Base-by-base conservation (phyloP, 164 flowering plant species). In the grape (Vitis vinifera) region DNA sequence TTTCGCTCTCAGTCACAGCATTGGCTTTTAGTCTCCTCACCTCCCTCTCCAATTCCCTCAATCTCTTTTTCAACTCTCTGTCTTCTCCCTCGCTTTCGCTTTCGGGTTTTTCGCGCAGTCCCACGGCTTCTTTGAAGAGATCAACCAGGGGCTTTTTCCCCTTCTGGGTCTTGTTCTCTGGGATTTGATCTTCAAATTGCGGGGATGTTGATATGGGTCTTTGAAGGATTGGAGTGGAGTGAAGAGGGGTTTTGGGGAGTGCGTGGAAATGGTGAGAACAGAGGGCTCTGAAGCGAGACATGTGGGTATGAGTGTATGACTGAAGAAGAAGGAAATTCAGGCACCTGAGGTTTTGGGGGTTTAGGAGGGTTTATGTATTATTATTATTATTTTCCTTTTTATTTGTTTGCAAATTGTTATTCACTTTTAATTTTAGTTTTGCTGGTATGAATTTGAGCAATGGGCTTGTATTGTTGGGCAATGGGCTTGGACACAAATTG, bases 111-210 rank as follows among this genome's bases (percentile, higher is more conserved):
- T 71, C 70, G 6, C 27, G 10, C 37, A 74, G 47, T 11, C 76
- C 79, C 17, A 81, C 78, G 1, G 82, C 84, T 72, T 84, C 82
- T 62, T 72, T 72, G 76, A 84, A 80, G 55, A 77, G 17, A 49
- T 71, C 48, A 62, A 60, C 52, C 66, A 82, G 66, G 0, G 80
- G 79, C 66, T 76, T 74, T 67, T 69, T 64, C 47, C 30, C 7
- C 57, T 55, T 65, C 15, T 51, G 31, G 14, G 7, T 27, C 17
- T 59, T n/a, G 1, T 49, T 19, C 10, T 27, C 44, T 70, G 63
- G 17, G 23, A 8, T 37, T 15, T 47, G 12, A 16, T 17, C 30
- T n/a, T 55, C 62, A 27, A 60, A 44, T 31, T 69, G 61, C 15
- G 72, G 51, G 3, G 73, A 60, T 17, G 65, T 10, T 0, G 71